Base-by-base conservation (phyloP, 108 stramenopile species). In the Poteriospumella lacustris region DNA sequence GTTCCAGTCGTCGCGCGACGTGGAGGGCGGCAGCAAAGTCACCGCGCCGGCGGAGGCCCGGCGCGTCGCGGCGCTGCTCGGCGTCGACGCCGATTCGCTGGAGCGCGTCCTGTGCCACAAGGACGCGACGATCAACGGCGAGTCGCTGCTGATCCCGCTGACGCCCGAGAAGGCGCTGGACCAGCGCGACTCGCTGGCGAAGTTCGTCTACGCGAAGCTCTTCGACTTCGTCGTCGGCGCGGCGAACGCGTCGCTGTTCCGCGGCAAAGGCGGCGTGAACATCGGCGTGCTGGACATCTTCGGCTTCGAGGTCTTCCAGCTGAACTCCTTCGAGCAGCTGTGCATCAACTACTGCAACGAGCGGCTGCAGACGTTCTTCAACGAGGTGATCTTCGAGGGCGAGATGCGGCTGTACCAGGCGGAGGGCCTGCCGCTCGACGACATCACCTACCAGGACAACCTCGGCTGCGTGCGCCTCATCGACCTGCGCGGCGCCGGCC, bases 321-420 rank as follows among this genome's bases (percentile, higher is more conserved):
- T 75, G 38, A 79, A 82, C 78, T 78, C 77, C 1, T 76, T 82
- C 64, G 79, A 79, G 73, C 85, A 85, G 77, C 78, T 86, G 1
- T 83, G 82, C 78, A 86, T 86, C 56, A 86, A 86, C 83, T 83
- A 81, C 76, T 52, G 58, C 76, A 86, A 86, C 75, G 88, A 89
- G 79, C 85, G 82, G 68, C 82, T 89, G 2, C 88, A 89, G 82
- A 85, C 87, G 85, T 68, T 77, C 58, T 89, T 89, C 83, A 89
- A 84, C 75, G 78, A 80, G 73, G 76, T 84, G 58, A 86, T 81
- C 24, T 79, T 89, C 43, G 78, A 78, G 43, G 83, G 78, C 5
- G 88, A 89, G 76, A 87, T 85, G 88, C 77, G 86, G 43, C 82
- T 86, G 76, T 89, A 89, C 85, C 68, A 43, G 41, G 68, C 56